Evolutionary conservation across 192 early-diverging fungal genomes (phyloP).

Genomic region (Gryganskiella cystojenkinii): DNA sequence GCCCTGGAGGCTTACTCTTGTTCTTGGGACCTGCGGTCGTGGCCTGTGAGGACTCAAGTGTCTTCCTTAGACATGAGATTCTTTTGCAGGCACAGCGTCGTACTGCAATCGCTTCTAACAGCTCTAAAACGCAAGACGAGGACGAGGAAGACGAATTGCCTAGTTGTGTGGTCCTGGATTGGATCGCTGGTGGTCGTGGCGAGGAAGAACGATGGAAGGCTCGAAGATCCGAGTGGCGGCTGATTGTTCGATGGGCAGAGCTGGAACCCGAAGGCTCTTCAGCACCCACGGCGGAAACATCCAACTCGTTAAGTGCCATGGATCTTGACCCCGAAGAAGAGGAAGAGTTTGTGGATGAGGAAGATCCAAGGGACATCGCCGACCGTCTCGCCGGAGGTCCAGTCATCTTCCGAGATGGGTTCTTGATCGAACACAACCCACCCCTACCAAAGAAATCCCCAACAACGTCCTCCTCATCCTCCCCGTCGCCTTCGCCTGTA

Average conservation of each 20-base stretch:
- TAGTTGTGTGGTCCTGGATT: constrained; percentile 46
- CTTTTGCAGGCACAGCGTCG: constrained; percentile 37
- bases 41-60: constrained; percentile 48
- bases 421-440: constrained; percentile 62
- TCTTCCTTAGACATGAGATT: constrained; percentile 48
- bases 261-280: constrained; percentile 14
- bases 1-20: constrained; percentile 20
- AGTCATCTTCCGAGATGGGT: constrained; percentile 52
- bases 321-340: constrained; percentile 1
- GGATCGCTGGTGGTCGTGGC: constrained; percentile 46
- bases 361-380: constrained; percentile 44
- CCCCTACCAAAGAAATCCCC: constrained; percentile 14
- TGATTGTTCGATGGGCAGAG: constrained; percentile 47
- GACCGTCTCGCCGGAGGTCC: constrained; percentile 33
- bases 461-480: constrained; percentile 43
- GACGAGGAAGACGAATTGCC: constrained; percentile 43
- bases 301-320: too few relatives aligned
- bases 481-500: neutral
- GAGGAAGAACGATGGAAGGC: constrained; percentile 44
- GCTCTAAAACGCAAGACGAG: neutral
- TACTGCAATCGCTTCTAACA: neutral
- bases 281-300: neutral
- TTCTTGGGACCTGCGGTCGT: constrained; percentile 37
- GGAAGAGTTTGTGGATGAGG: constrained; percentile 38
- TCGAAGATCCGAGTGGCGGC: constrained; percentile 34